A percentile compares a stretch with the other conserved stretches of the same genome.
Conservation (phyloP, 495 filamentous ascomycete genomes). For the Copromyces sp. region DNA sequence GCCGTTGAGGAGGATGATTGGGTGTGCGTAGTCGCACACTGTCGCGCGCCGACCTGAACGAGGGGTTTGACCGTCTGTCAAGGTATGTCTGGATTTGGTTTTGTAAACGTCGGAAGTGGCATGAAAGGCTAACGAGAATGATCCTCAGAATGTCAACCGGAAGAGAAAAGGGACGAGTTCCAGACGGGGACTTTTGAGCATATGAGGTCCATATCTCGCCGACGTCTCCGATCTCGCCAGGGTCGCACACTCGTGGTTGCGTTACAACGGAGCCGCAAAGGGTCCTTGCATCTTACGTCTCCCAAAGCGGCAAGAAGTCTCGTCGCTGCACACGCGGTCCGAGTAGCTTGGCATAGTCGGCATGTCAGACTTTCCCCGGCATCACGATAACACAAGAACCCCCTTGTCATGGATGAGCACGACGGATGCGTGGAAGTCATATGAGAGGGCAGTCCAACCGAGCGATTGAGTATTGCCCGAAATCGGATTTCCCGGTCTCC, state of each 20-base stretch:
- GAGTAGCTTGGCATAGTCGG: background rate
- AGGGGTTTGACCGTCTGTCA: background rate
- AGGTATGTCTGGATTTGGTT: background rate
- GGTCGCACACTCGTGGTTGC: background rate
- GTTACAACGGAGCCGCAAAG: background rate
- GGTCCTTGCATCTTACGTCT: background rate
- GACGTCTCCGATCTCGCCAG: background rate
- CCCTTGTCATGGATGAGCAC: background rate
- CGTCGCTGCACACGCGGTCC: background rate
- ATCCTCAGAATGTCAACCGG: background rate
- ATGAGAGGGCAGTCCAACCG: background rate
- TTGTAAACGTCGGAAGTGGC: background rate
- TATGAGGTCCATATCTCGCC: background rate
- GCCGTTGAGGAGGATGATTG: fast-evolving
- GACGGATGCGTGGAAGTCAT: background rate
- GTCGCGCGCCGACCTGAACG: background rate
- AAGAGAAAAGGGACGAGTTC: background rate
- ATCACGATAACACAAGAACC: background rate
- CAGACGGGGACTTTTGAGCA: background rate
- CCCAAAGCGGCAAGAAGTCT: background rate
- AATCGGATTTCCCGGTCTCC: background rate
- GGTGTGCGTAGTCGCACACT: background rate
- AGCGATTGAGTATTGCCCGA: fast-evolving
- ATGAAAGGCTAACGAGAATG: background rate
- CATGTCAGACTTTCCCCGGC: background rate